Conservation (phyloP, 78 protist genomes). For the Speleostelium caveatum region DNA sequence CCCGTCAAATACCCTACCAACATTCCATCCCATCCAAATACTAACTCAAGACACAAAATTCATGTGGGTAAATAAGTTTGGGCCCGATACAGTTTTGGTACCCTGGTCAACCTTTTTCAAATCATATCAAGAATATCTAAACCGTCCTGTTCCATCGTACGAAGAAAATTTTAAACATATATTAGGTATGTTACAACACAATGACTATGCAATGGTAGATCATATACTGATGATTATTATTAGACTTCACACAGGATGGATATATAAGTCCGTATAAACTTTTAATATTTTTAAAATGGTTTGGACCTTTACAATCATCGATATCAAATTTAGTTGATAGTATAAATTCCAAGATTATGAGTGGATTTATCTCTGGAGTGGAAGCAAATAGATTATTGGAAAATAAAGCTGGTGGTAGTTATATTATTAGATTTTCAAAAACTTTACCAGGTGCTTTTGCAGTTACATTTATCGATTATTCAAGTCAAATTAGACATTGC, state of each 20-base stretch:
- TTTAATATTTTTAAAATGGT: conserved; percentile 59
- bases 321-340: conserved; percentile 6
- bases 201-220: too few relatives aligned
- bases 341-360: conserved; percentile 41
- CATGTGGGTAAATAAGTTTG: conserved; percentile 41
- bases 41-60: conserved; percentile 21
- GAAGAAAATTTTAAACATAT: conserved; percentile 13
- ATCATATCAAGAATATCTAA: conserved; percentile 11
- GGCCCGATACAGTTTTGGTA: conserved; percentile 10
- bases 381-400: conserved; percentile 68
- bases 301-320: conserved; percentile 42
- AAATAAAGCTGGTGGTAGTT: conserved; percentile 51
- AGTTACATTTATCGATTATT: conserved; percentile 72
- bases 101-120: conserved; percentile 26
- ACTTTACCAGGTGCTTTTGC: conserved; percentile 84
- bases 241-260: conserved; percentile 69
- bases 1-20: neutral
- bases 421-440: conserved; percentile 75
- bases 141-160: neutral
- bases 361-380: conserved; percentile 81
- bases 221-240: too few relatives aligned
- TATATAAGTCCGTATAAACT: conserved; percentile 43
- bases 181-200: too few relatives aligned
- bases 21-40: conserved; percentile 4
- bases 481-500: conserved; percentile 65